Percentiles rank a stretch among this genome's conserved stretches.
These are phyloP conservation scores for Curvularia sp. DNA, from an alignment of 2,329 filamentous ascomycete species.

Conservation along the genomic window DNA sequence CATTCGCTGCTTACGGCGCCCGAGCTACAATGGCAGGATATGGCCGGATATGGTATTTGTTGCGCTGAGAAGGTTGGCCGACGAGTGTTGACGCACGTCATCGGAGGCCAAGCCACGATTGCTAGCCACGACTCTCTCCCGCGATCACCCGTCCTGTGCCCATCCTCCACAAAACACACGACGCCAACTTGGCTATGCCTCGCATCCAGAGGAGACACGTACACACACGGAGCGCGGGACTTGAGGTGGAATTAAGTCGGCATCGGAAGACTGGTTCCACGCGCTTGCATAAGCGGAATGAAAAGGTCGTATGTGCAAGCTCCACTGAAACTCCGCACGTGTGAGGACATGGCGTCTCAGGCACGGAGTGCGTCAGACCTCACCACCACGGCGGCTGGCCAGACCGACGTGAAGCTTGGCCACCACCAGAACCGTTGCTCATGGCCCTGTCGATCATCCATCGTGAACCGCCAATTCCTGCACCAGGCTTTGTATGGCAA, in stretches of 20 bases:
- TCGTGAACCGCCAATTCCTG: slow-evolving; percentile 24
- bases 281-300: slow-evolving; percentile 14
- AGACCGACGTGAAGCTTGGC: slow-evolving; percentile 47
- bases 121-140: slow-evolving; percentile 20
- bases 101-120: slow-evolving; percentile 20
- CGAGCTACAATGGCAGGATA: slow-evolving; percentile 19
- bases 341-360: slow-evolving; percentile 34
- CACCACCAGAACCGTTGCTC: slow-evolving; percentile 25
- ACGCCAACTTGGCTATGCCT: slow-evolving; percentile 1
- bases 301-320: slow-evolving; percentile 7
- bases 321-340: slow-evolving; percentile 42
- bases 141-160: slow-evolving; percentile 21
- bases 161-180: slow-evolving; percentile 10
- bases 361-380: slow-evolving; percentile 46
- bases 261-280: slow-evolving; percentile 13
- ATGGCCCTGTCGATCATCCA: slow-evolving; percentile 32
- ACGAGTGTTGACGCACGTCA: slow-evolving; percentile 18
- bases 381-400: slow-evolving; percentile 40
- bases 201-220: neutral
- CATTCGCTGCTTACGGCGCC: slow-evolving; percentile 28
- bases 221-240: neutral
- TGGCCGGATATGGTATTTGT: slow-evolving; percentile 20
- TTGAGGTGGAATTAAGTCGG: slow-evolving; percentile 3
- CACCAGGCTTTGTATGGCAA: slow-evolving; percentile 28
- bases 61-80: slow-evolving; percentile 1